Evolutionary conservation across 2,329 filamentous ascomycete genomes (phyloP).

Genomic region (Gaeumannomyces sp.): DNA sequence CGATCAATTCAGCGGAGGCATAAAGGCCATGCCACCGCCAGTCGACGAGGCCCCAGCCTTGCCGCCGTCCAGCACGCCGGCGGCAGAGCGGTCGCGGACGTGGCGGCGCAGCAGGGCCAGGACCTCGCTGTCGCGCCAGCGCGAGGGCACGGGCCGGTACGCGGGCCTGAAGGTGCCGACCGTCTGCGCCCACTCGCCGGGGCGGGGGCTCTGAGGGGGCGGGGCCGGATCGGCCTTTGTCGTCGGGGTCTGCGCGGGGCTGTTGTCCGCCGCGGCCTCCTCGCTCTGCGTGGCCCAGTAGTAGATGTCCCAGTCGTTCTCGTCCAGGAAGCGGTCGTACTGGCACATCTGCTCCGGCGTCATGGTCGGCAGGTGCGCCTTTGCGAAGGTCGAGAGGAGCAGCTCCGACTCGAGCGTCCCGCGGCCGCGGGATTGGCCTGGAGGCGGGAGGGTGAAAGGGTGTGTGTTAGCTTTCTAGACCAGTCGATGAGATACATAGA

Average conservation of each 20-base stretch:
- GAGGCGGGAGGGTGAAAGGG: not conserved
- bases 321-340: conserved; percentile 91
- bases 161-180: conserved; percentile 90
- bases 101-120: conserved; percentile 71
- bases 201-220: conserved; percentile 26
- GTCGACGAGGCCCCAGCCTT: conserved; percentile 19
- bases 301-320: conserved; percentile 99
- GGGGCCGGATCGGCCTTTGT: conserved; percentile 20
- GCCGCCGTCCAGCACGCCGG: conserved; percentile 37
- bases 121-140: conserved; percentile 82
- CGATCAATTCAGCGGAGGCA: conserved; percentile 38
- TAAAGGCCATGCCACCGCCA: conserved; percentile 51
- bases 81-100: conserved; percentile 65
- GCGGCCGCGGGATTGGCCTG: conserved; percentile 95
- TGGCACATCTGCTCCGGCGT: conserved; percentile 64
- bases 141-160: conserved; percentile 78
- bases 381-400: conserved; percentile 90
- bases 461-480: conserved; percentile 7
- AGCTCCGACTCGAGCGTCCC: conserved; percentile 95
- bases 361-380: conserved; percentile 71
- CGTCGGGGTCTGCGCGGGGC: conserved; percentile 12
- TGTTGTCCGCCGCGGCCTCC: conserved; percentile 23
- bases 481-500: conserved; percentile 1
- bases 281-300: conserved; percentile 94
- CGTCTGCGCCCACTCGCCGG: conserved; percentile 95